Percentiles rank a stretch among this genome's conserved stretches.
phyloP scores from a whole-genome alignment of 164 flowering plant genomes.

The Malania oleifera region DNA sequence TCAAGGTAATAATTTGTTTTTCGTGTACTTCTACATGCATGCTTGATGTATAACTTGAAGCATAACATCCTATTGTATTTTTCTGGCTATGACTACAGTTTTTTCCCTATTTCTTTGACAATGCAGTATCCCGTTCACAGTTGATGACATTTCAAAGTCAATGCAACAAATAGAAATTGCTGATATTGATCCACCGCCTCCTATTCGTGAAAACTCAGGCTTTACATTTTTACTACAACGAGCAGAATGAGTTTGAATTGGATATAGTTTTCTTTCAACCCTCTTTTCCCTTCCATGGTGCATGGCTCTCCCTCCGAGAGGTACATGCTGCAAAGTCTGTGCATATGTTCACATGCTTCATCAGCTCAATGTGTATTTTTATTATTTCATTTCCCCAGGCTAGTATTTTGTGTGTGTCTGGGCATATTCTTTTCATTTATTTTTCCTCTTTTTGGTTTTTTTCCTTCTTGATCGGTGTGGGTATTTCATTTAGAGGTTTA shows the following conservation, averaged over 20 bases:
- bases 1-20: conserved; percentile 52
- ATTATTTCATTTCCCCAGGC: conserved; percentile 8
- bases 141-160: conserved; percentile 91
- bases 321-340: conserved; percentile 15
- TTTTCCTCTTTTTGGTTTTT: neutral
- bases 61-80: no score
- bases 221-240: conserved; percentile 79
- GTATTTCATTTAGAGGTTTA: conserved; percentile 12
- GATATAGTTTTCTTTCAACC: neutral
- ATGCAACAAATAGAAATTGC: conserved; percentile 67
- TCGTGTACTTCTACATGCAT: neutral
- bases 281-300: neutral
- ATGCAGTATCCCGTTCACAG: conserved; percentile 92
- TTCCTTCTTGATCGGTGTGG: conserved; percentile 10
- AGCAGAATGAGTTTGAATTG: conserved; percentile 33
- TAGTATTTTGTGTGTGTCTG: conserved; percentile 8
- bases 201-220: conserved; percentile 89
- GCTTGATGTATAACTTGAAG: neutral
- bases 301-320: neutral
- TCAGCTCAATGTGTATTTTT: conserved; percentile 13
- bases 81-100: no score
- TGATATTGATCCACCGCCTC: conserved; percentile 82
- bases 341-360: conserved; percentile 19
- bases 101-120: neutral
- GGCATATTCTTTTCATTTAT: conserved; percentile 15